phyloP scores from a whole-genome alignment of 2,329 filamentous ascomycete species.

The Ophiostoma fasciatum region DNA sequence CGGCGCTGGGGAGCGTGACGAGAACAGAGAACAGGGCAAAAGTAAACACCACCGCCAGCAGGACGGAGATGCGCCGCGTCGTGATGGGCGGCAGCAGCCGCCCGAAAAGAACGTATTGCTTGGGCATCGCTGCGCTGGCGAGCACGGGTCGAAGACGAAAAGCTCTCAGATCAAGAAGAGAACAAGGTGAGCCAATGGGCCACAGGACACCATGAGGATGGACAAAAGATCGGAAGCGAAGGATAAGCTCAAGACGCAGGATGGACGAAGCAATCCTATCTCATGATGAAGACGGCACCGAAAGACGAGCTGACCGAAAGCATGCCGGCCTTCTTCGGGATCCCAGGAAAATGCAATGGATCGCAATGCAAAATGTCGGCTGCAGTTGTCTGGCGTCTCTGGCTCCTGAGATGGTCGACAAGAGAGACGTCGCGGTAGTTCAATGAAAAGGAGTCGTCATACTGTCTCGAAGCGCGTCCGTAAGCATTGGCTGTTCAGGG shows the following conservation, averaged over 20 bases:
- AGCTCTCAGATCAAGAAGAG: not conserved
- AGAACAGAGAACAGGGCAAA: constrained; percentile 40
- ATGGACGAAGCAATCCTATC: not conserved
- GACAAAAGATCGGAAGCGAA: constrained; percentile 2
- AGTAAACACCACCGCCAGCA: constrained; percentile 35
- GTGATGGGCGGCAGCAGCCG: constrained; percentile 34
- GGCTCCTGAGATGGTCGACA: too few relatives aligned
- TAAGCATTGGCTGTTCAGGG: too few relatives aligned
- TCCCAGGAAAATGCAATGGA: not conserved
- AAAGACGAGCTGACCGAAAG: not conserved
- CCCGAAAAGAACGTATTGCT: constrained; percentile 31
- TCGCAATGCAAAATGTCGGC: too few relatives aligned
- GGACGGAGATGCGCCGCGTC: constrained; percentile 35
- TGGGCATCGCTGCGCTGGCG: constrained; percentile 24
- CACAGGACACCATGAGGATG: not conserved
- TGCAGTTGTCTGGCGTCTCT: too few relatives aligned
- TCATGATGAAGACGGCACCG: constrained; percentile 1
- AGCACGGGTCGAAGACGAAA: not conserved
- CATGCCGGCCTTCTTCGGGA: not conserved
- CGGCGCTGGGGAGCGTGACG: constrained; percentile 32
- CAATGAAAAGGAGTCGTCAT: too few relatives aligned
- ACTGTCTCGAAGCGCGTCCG: too few relatives aligned
- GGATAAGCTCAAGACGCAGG: not conserved
- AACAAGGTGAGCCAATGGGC: not conserved
- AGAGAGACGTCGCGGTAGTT: too few relatives aligned